Percentiles rank a stretch among this genome's conserved stretches.
phyloP scores from a whole-genome alignment of 1,284 basidiomycete species.

The Takashimella koratensis region DNA sequence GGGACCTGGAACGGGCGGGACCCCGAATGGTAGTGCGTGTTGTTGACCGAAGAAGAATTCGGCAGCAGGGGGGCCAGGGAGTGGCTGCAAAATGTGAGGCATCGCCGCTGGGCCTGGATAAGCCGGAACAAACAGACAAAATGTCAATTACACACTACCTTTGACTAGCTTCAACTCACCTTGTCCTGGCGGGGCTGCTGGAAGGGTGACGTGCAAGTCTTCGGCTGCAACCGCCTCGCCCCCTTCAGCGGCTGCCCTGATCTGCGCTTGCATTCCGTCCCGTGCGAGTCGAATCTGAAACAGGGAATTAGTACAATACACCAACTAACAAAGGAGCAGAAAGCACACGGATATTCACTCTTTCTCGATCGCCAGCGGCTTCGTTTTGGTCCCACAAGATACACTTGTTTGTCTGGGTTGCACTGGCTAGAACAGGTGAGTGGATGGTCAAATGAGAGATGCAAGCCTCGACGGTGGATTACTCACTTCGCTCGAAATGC shows the following conservation, averaged over 20 bases:
- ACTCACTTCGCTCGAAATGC: constrained; percentile 66
- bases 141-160: too few relatives aligned
- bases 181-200: constrained; percentile 27
- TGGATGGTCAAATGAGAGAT: too few relatives aligned
- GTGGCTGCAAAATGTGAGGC: too few relatives aligned
- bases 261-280: constrained; percentile 56
- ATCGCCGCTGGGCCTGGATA: too few relatives aligned
- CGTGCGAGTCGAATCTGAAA: constrained; percentile 65
- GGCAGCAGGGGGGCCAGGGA: too few relatives aligned
- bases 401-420: constrained; percentile 56
- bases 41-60: too few relatives aligned
- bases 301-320: not conserved
- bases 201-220: constrained; percentile 58
- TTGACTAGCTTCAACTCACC: too few relatives aligned
- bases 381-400: constrained; percentile 60
- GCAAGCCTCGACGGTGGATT: too few relatives aligned
- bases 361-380: constrained; percentile 11
- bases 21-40: too few relatives aligned
- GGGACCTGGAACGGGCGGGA: too few relatives aligned
- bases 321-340: not conserved
- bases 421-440: not conserved
- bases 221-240: constrained; percentile 54
- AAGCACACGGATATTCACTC: constrained; percentile 59
- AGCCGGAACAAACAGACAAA: too few relatives aligned
- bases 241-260: constrained; percentile 17